Percentiles rank a stretch among this genome's conserved stretches.
Conservation (phyloP, 208 protist genomes). For the Leishmania turanica region DNA sequence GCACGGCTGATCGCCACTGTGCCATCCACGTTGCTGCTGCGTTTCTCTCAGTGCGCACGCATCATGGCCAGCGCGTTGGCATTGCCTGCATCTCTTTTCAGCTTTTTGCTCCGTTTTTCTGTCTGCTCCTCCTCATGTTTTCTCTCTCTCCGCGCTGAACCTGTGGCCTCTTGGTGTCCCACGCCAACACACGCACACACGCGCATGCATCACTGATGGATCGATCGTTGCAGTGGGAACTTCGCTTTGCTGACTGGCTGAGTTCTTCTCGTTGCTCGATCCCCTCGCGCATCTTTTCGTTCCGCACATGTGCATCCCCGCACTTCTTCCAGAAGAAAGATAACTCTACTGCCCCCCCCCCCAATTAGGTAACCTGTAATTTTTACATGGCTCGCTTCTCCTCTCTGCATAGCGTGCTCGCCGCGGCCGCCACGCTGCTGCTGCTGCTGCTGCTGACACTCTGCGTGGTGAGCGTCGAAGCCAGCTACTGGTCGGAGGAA, state of each 20-base stretch:
- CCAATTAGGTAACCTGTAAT: background rate
- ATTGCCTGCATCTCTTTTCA: background rate
- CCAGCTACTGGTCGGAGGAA: constrained; percentile 44
- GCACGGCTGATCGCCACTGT: background rate
- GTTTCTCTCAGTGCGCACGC: background rate
- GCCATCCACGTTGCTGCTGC: background rate
- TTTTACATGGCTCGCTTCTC: constrained; percentile 13
- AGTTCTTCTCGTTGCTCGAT: background rate
- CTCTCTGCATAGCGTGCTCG: constrained; percentile 1
- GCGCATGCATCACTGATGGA: background rate
- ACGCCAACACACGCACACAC: background rate
- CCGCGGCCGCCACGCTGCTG: constrained; percentile 16
- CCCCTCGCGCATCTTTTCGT: background rate
- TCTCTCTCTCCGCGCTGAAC: background rate
- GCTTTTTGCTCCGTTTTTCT: background rate
- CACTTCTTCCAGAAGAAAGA: background rate
- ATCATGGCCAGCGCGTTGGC: background rate
- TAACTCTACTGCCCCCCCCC: background rate
- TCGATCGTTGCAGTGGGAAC: background rate
- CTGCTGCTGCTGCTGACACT: constrained; percentile 13
- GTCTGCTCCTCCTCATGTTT: background rate
- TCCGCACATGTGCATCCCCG: background rate
- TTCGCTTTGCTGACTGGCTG: background rate
- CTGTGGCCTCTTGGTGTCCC: background rate
- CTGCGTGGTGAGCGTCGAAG: constrained; percentile 14